phyloP scores from a whole-genome alignment of 441 rosid species.

The Brassica balearica region DNA sequence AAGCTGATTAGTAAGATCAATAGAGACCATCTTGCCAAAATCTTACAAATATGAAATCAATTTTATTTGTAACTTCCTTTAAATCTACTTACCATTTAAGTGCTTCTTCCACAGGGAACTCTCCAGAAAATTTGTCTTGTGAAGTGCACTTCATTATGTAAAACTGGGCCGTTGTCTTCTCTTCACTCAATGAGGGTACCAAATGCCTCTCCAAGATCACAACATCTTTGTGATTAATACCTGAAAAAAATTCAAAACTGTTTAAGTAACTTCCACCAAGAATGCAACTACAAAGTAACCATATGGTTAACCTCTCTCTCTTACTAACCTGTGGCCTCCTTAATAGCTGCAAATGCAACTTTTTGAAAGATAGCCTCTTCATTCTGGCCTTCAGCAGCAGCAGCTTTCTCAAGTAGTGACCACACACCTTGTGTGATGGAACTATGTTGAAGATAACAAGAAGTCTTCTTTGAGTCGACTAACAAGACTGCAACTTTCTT shows the following conservation, averaged over 20 bases:
- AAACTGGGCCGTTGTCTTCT: conserved; percentile 65
- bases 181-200: conserved; percentile 66
- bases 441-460: conserved; percentile 60
- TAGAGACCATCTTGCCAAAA: neutral
- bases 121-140: conserved; percentile 37
- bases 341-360: conserved; percentile 69
- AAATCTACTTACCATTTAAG: conserved; percentile 58
- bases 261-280: neutral
- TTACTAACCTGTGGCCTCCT: conserved; percentile 64
- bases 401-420: conserved; percentile 65
- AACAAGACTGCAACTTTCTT: conserved; percentile 67
- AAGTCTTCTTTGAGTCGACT: conserved; percentile 60
- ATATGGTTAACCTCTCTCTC: neutral
- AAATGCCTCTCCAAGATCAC: conserved; percentile 66
- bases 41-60: neutral
- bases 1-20: neutral
- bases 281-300: neutral
- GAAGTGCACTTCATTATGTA: conserved; percentile 75
- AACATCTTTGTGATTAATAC: conserved; percentile 57
- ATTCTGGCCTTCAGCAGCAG: conserved; percentile 12
- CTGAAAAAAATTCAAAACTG: conserved; percentile 46
- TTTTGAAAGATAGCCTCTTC: conserved; percentile 57
- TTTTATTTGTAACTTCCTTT: neutral
- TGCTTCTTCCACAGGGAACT: conserved; percentile 54
- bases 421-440: conserved; percentile 47